Base-by-base conservation (phyloP, 2,329 filamentous ascomycete species). In the Pseudocercospora vitis region DNA sequence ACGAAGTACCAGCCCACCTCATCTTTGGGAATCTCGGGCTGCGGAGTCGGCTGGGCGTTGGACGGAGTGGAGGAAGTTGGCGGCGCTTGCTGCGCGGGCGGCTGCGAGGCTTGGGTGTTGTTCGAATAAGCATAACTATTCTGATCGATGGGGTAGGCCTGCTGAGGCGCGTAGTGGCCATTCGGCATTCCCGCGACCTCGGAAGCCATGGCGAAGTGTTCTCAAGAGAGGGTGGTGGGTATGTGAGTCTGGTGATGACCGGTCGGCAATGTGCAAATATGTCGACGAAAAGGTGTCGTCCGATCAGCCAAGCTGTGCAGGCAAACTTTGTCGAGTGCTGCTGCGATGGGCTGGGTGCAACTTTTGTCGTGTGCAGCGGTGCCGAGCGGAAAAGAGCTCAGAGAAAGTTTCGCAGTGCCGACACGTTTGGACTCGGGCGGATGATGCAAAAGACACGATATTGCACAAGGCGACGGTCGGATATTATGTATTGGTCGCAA, bases 1-100 rank as follows among this genome's bases (percentile, higher is more conserved):
- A 99, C 94, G 66, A 99, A 99, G 78, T 92, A 97, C 94, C 94
- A 99, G 74, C 91, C 94, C 64, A 99, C 91, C 78, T 97, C 90
- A 72, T 96, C 91, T 79, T 96, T 96, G 66, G 77, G 78, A 59
- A 83, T 81, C 37, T 79, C 76, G 19, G 68, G 48, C 49, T 64
- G 58, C 42, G 46, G 37, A 47, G 50, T 52, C 48, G 28, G 59
- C 39, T 55, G 58, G 50, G 56, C 54, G 39, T 61, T 65, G 44
- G 62, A 56, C 7, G 61, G 53, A 24, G 59, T 52, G 26, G 63
- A 58, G n/a, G 65, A 57, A 14, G 60, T 35, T 44, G 53, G 42
- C 24, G 56, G 53, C 33, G 49, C 63, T 51, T 47, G 57, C 53
- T 52, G 63, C 52, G 63, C 57, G 58, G 54, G 49, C 52, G 32